Evolutionary conservation across 495 filamentous ascomycete species (phyloP), one percentile per base, ranked within the genome.

Genomic region (Aspergillus conjunctus): DNA sequence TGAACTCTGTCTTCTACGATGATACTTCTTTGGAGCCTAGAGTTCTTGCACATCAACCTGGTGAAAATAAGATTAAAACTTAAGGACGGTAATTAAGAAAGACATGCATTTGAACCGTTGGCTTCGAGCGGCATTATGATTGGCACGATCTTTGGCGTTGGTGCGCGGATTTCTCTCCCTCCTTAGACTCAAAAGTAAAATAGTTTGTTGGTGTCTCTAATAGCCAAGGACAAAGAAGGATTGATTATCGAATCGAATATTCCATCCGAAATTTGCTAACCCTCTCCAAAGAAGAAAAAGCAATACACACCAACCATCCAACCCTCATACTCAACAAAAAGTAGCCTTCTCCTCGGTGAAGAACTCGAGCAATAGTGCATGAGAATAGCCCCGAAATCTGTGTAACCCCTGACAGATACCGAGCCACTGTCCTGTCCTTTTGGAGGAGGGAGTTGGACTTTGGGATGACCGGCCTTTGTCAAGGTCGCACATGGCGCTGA

Each of bases 51-150:
- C 26, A 26, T 26, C 26, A 48, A 48, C 44, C 44, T 21, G 21
- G 44, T 5, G 20, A 26, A 48, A 48, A 11, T 48, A 21, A 21
- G 18, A 48, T 20, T 21, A 14, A 48, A 20, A 11, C 44, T 21
- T 11, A 22, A 48, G 20, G 21, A 22, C 18, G 21, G 10, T 1
- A 48, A 48, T 10, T 26, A 22, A 22, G 1, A 20, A 48, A 21
- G 39, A 33, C 33, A 61, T 63, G 60, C 55, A 63, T 22, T 63
- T 43, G 41, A 31, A 59, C 62, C 62, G 62, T 64, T 64, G 57
- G 43, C 53, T 50, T 41, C 15, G 37, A 9, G 9, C 11, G 15
- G 37, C 4, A 41, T 14, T 8, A 41, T 9, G 15, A 41, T 41
- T 41, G 37, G 37, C 37, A 41, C 11, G 0, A 14, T 41, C 11